Conservation (phyloP, 208 protist species). For the Crithidia fasciculata region DNA sequence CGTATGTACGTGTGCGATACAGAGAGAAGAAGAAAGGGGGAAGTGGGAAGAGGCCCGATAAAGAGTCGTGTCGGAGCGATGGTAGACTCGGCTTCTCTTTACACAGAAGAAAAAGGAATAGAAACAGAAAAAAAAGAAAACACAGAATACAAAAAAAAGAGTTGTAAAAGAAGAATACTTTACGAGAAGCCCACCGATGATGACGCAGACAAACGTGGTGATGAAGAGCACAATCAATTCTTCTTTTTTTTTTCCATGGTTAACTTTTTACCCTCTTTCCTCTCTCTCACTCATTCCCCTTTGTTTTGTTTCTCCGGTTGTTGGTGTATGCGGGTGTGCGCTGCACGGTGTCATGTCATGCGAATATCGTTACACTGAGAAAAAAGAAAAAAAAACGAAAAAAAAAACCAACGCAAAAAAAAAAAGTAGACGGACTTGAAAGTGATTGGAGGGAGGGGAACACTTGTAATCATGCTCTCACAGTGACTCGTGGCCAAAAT, state of each 20-base stretch:
- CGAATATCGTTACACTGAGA: too few relatives aligned
- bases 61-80: too few relatives aligned
- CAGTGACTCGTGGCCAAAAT: background rate
- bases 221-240: too few relatives aligned
- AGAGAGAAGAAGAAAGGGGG: too few relatives aligned
- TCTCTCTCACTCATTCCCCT: background rate
- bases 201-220: background rate
- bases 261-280: background rate
- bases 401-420: background rate
- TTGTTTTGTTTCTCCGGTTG: background rate
- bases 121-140: conserved; percentile 2
- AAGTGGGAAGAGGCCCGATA: too few relatives aligned
- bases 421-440: background rate
- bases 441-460: background rate
- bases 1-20: too few relatives aligned
- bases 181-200: background rate
- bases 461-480: background rate
- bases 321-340: background rate
- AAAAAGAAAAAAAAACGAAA: background rate
- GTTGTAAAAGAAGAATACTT: background rate
- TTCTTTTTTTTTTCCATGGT: background rate
- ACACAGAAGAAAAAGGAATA: background rate
- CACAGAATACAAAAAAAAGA: background rate
- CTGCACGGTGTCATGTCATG: too few relatives aligned
- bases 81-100: too few relatives aligned